Evolutionary conservation across 352 stramenopile species (phyloP).

Genomic region (Phytophthora chlamydospora): DNA sequence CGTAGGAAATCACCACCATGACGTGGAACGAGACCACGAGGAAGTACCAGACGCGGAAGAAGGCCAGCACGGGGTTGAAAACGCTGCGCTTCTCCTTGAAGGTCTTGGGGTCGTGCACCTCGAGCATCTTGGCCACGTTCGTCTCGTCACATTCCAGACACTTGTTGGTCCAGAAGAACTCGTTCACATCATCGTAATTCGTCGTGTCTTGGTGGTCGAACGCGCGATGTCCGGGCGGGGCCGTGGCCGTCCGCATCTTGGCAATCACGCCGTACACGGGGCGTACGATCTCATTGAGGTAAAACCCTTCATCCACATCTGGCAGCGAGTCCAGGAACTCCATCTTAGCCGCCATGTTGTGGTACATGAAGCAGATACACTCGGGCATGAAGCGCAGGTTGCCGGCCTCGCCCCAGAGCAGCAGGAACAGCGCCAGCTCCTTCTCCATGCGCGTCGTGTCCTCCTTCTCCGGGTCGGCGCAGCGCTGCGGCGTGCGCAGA

Average conservation of each 20-base stretch:
- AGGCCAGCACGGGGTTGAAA: constrained; percentile 85
- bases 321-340: constrained; percentile 62
- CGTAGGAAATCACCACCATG: constrained; percentile 70
- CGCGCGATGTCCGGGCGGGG: constrained; percentile 42
- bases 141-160: constrained; percentile 79
- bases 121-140: constrained; percentile 67
- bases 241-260: constrained; percentile 67
- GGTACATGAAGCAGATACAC: constrained; percentile 90
- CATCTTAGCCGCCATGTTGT: constrained; percentile 74
- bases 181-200: constrained; percentile 91
- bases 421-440: constrained; percentile 79
- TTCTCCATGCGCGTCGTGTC: constrained; percentile 60
- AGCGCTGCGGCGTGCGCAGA: constrained; percentile 88
- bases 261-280: constrained; percentile 81
- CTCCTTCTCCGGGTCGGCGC: constrained; percentile 48
- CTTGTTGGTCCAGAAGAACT: constrained; percentile 82
- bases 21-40: constrained; percentile 76
- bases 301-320: constrained; percentile 60
- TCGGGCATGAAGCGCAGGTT: constrained; percentile 91
- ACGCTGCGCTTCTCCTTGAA: constrained; percentile 89
- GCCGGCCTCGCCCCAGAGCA: constrained; percentile 84
- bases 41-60: constrained; percentile 88
- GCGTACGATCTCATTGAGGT: constrained; percentile 69
- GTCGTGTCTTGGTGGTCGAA: constrained; percentile 84
- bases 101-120: constrained; percentile 77